Conservation (phyloP, 2,329 filamentous ascomycete genomes). For the Thielaviopsis cerberus region DNA sequence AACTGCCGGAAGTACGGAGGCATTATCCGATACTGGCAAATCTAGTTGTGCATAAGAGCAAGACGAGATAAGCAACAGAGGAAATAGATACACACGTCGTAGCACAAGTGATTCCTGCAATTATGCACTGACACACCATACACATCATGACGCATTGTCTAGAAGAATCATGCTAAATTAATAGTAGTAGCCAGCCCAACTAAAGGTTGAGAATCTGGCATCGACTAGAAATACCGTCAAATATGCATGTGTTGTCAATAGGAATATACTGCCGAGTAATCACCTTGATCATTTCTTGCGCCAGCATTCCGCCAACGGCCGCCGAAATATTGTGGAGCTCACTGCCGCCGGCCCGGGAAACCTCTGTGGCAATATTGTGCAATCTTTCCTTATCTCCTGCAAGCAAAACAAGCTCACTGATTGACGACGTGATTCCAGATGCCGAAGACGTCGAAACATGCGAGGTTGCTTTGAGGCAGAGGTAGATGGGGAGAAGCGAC, state of each 20-base stretch:
- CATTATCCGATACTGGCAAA: not conserved
- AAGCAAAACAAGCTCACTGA: not conserved
- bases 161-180: no score
- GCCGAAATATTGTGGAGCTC: constrained; percentile 89
- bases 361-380: constrained; percentile 33
- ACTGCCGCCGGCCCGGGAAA: constrained; percentile 58
- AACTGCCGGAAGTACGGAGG: not conserved
- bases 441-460: constrained; percentile 10
- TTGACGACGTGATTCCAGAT: constrained; percentile 7
- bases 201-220: constrained; percentile 39
- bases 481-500: constrained; percentile 50
- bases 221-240: constrained; percentile 47
- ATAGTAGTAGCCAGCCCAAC: no score
- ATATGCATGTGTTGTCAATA: constrained; percentile 52
- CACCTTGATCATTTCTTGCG: constrained; percentile 93
- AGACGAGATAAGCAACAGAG: not conserved
- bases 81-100: not conserved
- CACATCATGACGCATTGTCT: no score
- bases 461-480: constrained; percentile 33
- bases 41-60: not conserved
- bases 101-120: no score
- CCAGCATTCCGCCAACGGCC: constrained; percentile 73
- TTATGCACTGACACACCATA: no score
- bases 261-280: constrained; percentile 56
- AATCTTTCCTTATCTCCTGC: not conserved